Evolutionary conservation across 768 basidiomycete species (phyloP).

Genomic region (Serendipita indica): DNA sequence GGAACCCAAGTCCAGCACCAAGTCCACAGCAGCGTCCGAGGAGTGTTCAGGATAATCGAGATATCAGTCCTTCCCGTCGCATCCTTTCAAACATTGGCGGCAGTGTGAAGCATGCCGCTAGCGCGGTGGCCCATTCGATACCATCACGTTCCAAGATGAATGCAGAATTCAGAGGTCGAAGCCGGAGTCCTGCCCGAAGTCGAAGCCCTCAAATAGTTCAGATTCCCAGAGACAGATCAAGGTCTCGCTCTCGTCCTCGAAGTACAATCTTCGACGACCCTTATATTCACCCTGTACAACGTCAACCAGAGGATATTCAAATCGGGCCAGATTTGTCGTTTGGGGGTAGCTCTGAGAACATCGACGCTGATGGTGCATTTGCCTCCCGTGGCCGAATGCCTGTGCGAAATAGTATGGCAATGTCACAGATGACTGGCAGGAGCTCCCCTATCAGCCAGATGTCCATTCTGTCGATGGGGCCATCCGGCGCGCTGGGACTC

Average conservation of each 20-base stretch:
- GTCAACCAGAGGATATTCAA: slow-evolving; percentile 8
- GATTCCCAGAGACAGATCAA: background rate
- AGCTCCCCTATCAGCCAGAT: background rate
- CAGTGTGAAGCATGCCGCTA: background rate
- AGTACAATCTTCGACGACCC: background rate
- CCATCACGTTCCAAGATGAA: background rate
- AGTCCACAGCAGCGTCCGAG: background rate
- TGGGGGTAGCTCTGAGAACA: background rate
- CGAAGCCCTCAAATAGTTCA: background rate
- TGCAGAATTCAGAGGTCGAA: background rate
- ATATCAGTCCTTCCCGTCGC: background rate
- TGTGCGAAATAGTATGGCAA: background rate
- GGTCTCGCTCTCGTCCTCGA: background rate
- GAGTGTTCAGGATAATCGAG: background rate
- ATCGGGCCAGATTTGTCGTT: background rate
- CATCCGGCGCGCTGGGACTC: background rate
- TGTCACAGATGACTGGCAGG: background rate
- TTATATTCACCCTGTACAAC: background rate
- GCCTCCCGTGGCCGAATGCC: background rate
- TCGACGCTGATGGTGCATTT: background rate
- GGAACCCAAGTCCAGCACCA: background rate
- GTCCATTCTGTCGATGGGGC: background rate
- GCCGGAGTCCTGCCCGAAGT: background rate
- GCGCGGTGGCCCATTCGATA: background rate
- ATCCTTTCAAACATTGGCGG: background rate